Evolutionary conservation across 2,329 filamentous ascomycete species (phyloP), one percentile per base, ranked within the genome.

Genomic region (Stemphylium beticola): DNA sequence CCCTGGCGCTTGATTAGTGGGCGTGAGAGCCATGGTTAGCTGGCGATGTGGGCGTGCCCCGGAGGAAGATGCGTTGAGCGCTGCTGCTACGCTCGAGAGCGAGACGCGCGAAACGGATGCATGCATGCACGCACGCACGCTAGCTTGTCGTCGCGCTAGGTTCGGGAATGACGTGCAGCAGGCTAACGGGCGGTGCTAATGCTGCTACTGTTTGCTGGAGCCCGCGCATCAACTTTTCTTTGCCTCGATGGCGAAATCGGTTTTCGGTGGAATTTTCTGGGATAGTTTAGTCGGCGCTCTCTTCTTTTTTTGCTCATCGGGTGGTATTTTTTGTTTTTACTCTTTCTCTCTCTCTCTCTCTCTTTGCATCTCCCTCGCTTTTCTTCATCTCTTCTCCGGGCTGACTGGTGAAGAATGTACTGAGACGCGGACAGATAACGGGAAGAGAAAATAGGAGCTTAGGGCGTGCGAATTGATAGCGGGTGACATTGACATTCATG

Each of bases 1-100:
- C 72, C 73, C 5, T 74, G 72, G 71, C 68, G 72, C 51, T 65
- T 67, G 51, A 74, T 75, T 53, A 74, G 71, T 48, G 73, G 73
- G n/a, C 68, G 69, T 24, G 72, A 75, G 55, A 73, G 70, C 66
- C 73, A 75, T 40, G 73, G 73, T 37, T 75, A 66, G 44, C 38
- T 38, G 32, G 20, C 38, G 29, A 29, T 18, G 7, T 29, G 26
- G 26, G 7, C 9, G 26, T 9, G 17, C n/a, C n/a, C 3, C 11
- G 22, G 22, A n/a, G n/a, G n/a, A n/a, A n/a, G n/a, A n/a, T n/a
- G n/a, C n/a, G n/a, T n/a, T n/a, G n/a, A n/a, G n/a, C n/a, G n/a
- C n/a, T n/a, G n/a, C n/a, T n/a, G n/a, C n/a, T n/a, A n/a, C n/a
- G n/a, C n/a, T n/a, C n/a, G n/a, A n/a, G n/a, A n/a, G n/a, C n/a